Percentiles rank a stretch among this genome's conserved stretches.
Evolutionary conservation across 768 basidiomycete species (phyloP).

Genomic region (Cystobasidium ongulense): DNA sequence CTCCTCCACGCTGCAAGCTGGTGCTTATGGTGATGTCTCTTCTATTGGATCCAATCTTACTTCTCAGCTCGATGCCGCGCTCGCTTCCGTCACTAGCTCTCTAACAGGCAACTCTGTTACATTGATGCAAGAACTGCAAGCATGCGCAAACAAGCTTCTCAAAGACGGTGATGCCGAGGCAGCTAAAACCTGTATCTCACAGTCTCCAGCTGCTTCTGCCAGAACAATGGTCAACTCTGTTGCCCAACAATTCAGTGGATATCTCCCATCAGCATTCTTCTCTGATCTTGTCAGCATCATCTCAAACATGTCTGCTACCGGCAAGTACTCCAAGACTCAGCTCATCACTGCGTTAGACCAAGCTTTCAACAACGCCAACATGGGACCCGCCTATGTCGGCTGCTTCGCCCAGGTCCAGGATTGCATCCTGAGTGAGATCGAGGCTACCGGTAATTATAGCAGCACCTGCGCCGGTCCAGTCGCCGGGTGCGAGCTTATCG

Average conservation of each 20-base stretch:
- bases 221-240: conserved; percentile 23
- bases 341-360: conserved; percentile 31
- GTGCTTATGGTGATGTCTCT: conserved; percentile 12
- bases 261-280: conserved; percentile 40
- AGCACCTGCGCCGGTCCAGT: conserved; percentile 38
- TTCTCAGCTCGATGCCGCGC: conserved; percentile 21
- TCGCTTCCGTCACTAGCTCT: conserved; percentile 34
- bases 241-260: conserved; percentile 32
- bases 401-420: conserved; percentile 37
- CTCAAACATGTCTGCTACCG: conserved; percentile 27
- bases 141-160: conserved; percentile 36
- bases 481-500: conserved; percentile 32
- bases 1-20: conserved; percentile 32
- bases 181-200: conserved; percentile 36
- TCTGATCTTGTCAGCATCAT: conserved; percentile 35
- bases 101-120: conserved; percentile 39
- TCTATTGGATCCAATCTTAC: conserved; percentile 27
- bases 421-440: conserved; percentile 36
- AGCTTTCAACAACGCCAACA: conserved; percentile 40
- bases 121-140: conserved; percentile 36
- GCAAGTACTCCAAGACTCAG: conserved; percentile 31
- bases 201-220: conserved; percentile 10
- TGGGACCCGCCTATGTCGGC: conserved; percentile 37
- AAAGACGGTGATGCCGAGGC: conserved; percentile 37
- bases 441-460: conserved; percentile 29